Conservation (phyloP, 2,329 filamentous ascomycete genomes). For the Aphanoascus verrucosus region DNA sequence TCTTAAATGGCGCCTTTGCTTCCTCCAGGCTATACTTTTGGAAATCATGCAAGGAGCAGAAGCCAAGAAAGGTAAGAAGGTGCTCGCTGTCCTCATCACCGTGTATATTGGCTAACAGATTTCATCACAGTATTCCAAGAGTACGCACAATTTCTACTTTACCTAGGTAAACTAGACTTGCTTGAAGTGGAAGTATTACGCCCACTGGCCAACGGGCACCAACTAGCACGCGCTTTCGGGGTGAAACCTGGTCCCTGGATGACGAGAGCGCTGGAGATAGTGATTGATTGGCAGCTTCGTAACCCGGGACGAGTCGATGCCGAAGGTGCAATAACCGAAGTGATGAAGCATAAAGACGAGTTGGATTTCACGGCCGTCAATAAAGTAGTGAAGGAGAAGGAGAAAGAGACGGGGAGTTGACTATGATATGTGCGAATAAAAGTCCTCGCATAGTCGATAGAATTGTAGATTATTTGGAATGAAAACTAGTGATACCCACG, state of each 20-base stretch:
- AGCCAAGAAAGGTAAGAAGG: conserved; percentile 25
- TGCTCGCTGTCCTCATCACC: neutral
- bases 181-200: conserved; percentile 46
- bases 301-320: conserved; percentile 58
- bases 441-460: neutral
- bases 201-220: conserved; percentile 61
- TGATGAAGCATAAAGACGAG: conserved; percentile 43
- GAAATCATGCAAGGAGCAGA: conserved; percentile 28
- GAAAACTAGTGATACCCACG: no score
- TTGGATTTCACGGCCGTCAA: conserved; percentile 28
- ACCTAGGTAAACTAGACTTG: conserved; percentile 42
- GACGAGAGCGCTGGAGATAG: conserved; percentile 63
- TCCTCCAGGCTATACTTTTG: conserved; percentile 32
- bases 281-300: conserved; percentile 79
- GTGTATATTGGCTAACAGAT: neutral
- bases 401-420: neutral
- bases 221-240: conserved; percentile 56
- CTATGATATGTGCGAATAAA: neutral
- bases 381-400: neutral
- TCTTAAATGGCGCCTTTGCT: conserved; percentile 32
- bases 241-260: conserved; percentile 71
- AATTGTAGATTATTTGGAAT: no score
- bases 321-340: conserved; percentile 49
- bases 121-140: conserved; percentile 33
- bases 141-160: conserved; percentile 46